Conservation (phyloP, 306 rosid species). For the Corylus americana region DNA sequence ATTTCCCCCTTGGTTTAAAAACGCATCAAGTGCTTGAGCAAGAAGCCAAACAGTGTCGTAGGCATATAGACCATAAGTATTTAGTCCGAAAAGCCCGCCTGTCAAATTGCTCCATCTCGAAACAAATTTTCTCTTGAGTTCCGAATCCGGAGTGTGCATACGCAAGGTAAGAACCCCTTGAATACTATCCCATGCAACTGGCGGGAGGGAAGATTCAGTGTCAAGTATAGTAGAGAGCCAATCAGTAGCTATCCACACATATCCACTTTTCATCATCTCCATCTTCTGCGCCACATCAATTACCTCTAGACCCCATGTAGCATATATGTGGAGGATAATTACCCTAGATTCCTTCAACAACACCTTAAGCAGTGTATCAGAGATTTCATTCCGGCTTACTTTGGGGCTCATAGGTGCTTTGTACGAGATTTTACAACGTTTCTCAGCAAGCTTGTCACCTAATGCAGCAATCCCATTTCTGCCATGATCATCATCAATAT, state of each 20-base stretch:
- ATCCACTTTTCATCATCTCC: conserved; percentile 79
- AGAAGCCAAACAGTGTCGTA: conserved; percentile 84
- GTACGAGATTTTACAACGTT: conserved; percentile 73
- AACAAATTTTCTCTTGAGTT: conserved; percentile 57
- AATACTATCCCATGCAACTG: conserved; percentile 44
- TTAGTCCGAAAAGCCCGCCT: conserved; percentile 47
- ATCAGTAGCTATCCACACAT: conserved; percentile 85
- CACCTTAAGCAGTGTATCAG: conserved; percentile 71
- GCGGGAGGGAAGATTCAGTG: conserved; percentile 39
- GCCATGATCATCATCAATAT: conserved; percentile 83
- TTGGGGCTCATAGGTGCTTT: conserved; percentile 68
- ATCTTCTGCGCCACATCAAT: conserved; percentile 61
- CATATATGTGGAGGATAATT: conserved; percentile 58
- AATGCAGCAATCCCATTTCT: conserved; percentile 77
- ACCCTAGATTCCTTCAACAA: conserved; percentile 75
- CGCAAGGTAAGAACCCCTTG: conserved; percentile 82
- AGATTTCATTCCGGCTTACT: conserved; percentile 50
- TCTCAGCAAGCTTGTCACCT: conserved; percentile 77
- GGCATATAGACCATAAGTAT: conserved; percentile 55
- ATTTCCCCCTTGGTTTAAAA: conserved; percentile 61
- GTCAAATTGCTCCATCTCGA: conserved; percentile 71
- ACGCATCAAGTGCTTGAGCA: conserved; percentile 73
- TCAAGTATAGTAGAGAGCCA: conserved; percentile 72
- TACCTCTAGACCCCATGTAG: conserved; percentile 46
- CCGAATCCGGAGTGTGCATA: conserved; percentile 61